Evolutionary conservation across 208 protist species (phyloP).

Genomic region (Acanthamoeba triangularis): DNA sequence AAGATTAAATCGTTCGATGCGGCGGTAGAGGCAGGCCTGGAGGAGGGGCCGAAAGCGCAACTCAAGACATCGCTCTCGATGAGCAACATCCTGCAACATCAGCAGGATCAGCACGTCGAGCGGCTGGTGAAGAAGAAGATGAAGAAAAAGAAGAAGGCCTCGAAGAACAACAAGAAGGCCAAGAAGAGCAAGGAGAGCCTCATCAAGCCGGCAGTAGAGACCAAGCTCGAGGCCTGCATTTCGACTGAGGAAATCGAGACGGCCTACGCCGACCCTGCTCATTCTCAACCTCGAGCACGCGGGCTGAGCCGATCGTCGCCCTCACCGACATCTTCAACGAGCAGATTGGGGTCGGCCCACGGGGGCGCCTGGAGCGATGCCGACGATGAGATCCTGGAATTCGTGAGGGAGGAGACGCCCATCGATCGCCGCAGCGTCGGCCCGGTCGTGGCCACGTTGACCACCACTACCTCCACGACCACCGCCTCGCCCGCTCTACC

Average conservation of each 20-base stretch:
- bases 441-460: not conserved
- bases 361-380: slow-evolving; percentile 38
- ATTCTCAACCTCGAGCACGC: not conserved
- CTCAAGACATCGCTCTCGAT: not conserved
- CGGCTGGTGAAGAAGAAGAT: slow-evolving; percentile 21
- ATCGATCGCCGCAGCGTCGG: not conserved
- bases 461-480: not conserved
- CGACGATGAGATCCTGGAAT: slow-evolving; percentile 43
- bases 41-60: not conserved
- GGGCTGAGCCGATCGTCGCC: not conserved
- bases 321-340: not conserved
- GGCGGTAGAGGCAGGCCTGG: not conserved
- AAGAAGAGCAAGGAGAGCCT: slow-evolving; percentile 14
- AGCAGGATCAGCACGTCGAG: too few species aligned
- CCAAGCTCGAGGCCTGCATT: not conserved
- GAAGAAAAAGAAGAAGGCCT: slow-evolving; percentile 52
- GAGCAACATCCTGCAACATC: slow-evolving; percentile 5
- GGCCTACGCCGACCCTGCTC: not conserved
- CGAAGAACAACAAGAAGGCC: not conserved
- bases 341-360: not conserved
- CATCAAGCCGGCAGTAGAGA: not conserved
- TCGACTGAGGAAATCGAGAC: not conserved
- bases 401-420: slow-evolving; percentile 30
- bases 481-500: not conserved
- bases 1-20: slow-evolving; percentile 56